Conservation (phyloP, 768 basidiomycete genomes). For the Hygrocybe punicea region DNA sequence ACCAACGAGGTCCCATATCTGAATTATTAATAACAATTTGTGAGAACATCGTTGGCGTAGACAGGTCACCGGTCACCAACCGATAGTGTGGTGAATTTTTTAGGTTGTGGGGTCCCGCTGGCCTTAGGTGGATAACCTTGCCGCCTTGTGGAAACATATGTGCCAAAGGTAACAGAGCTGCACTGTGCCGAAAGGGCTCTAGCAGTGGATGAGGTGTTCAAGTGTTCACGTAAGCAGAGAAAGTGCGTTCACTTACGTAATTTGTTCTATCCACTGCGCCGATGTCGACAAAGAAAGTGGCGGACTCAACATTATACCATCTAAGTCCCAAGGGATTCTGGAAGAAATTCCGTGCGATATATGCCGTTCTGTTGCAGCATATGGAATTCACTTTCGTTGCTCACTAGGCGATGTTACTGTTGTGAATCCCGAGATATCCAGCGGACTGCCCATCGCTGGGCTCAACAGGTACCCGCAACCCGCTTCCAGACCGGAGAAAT, state of each 20-base stretch:
- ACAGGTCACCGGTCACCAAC: no score
- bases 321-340: conserved; percentile 87
- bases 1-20: no score
- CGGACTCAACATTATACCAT: conserved; percentile 89
- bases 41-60: no score
- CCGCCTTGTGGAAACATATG: no score
- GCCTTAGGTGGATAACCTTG: background rate
- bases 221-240: no score
- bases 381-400: conserved; percentile 6
- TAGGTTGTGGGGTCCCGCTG: no score
- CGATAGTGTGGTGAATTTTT: no score
- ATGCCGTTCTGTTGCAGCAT: background rate
- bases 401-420: conserved; percentile 72
- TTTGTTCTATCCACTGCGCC: conserved; percentile 6
- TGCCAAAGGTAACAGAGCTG: no score
- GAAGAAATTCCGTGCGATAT: conserved; percentile 86
- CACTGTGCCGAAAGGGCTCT: no score
- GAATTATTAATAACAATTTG: no score
- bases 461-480: conserved; percentile 82
- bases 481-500: conserved; percentile 81
- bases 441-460: conserved; percentile 74
- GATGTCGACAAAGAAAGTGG: conserved; percentile 76
- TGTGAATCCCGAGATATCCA: conserved; percentile 88
- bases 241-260: conserved; percentile 4
- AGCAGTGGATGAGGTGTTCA: no score